A percentile compares a stretch with the other conserved stretches of the same genome.
Evolutionary conservation across 352 stramenopile species (phyloP).

Genomic region (Globisporangium spiculum): DNA sequence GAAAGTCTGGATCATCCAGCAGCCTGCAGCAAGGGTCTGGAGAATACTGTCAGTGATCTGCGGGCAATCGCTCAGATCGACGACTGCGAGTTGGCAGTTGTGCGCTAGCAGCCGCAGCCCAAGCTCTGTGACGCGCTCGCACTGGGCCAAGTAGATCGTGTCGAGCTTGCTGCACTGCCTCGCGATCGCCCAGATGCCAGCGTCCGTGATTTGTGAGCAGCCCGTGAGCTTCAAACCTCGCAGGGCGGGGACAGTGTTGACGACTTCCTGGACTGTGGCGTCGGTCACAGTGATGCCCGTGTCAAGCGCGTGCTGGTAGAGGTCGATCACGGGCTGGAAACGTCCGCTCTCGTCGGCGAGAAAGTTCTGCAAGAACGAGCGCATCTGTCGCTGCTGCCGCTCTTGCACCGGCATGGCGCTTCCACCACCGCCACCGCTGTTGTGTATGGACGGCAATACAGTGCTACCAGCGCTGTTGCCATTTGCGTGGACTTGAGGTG

Average conservation of each 20-base stretch:
- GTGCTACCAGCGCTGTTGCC: neutral
- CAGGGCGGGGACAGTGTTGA: constrained; percentile 63
- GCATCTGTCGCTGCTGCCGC: constrained; percentile 74
- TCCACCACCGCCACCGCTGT: neutral
- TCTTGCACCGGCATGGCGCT: constrained; percentile 43
- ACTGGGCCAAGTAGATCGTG: constrained; percentile 80
- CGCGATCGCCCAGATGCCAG: constrained; percentile 84
- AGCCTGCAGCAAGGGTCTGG: constrained; percentile 84
- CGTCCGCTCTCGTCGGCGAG: constrained; percentile 66
- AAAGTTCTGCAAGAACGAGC: constrained; percentile 91
- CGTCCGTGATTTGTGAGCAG: constrained; percentile 85
- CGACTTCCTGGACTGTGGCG: constrained; percentile 89
- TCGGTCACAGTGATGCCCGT: constrained; percentile 86
- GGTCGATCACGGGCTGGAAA: constrained; percentile 79
- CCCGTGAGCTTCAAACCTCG: constrained; percentile 57
- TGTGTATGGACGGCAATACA: constrained; percentile 27
- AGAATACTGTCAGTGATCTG: constrained; percentile 84
- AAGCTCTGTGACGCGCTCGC: constrained; percentile 81
- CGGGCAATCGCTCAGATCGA: constrained; percentile 86
- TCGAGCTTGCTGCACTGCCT: constrained; percentile 63
- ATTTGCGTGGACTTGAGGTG: constrained; percentile 6
- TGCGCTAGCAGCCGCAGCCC: constrained; percentile 87
- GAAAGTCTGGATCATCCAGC: constrained; percentile 81
- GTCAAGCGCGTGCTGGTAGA: constrained; percentile 85
- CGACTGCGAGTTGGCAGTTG: constrained; percentile 71